A percentile compares a stretch with the other conserved stretches of the same genome.
phyloP scores from a whole-genome alignment of 2,329 filamentous ascomycete species.

The Biscogniauxia mediterranea region DNA sequence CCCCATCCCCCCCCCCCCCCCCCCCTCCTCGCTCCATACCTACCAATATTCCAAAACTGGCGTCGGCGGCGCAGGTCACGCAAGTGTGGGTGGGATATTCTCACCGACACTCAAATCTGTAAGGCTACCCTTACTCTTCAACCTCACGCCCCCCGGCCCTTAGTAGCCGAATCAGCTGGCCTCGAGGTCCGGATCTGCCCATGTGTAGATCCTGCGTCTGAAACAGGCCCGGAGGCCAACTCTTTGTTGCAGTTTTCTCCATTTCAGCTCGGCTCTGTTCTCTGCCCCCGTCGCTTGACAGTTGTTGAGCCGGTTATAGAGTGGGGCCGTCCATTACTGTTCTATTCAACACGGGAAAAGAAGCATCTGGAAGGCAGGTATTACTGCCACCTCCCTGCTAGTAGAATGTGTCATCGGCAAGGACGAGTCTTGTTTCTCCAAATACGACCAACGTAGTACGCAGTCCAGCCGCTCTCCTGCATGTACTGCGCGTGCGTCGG shows the following conservation, averaged over 20 bases:
- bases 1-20: neutral
- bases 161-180: neutral
- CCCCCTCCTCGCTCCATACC: constrained; percentile 2
- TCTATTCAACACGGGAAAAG: neutral
- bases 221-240: neutral
- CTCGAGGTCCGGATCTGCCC: neutral
- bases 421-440: neutral
- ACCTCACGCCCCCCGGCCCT: neutral
- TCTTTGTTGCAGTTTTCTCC: neutral
- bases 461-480: neutral
- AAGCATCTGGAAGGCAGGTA: neutral
- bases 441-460: neutral
- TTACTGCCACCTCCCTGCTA: neutral
- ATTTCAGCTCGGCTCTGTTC: neutral
- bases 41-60: constrained; percentile 10
- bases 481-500: neutral
- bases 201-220: neutral
- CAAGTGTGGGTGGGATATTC: constrained; percentile 7
- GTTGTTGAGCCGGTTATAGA: neutral
- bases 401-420: neutral
- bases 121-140: neutral
- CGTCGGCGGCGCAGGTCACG: constrained; percentile 16
- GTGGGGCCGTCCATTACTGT: neutral
- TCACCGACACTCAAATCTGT: neutral
- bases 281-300: neutral